Evolutionary conservation across 2,329 filamentous ascomycete species (phyloP), one percentile per base, ranked within the genome.

Genomic region (Colletotrichum coccodes): DNA sequence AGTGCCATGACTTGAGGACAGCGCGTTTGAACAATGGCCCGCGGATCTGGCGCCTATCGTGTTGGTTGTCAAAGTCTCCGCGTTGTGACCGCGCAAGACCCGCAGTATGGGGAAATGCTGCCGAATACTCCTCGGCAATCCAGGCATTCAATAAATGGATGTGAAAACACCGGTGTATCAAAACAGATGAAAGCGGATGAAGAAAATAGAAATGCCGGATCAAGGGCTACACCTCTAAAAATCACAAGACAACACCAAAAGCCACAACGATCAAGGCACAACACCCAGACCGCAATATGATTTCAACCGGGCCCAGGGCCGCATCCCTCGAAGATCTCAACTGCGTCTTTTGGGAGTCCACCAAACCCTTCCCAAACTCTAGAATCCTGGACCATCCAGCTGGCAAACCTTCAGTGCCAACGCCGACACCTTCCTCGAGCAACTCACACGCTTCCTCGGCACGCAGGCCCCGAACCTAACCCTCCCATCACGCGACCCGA

Each of bases 331-430:
- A 60, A n/a, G 58, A 71, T 18, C 34, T 61, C 38, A 72, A 72
- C 50, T 56, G 63, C 23, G 40, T 50, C 47, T 70, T 71, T 26
- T 72, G 64, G 67, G 58, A 71, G 71, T 70, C 40, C 14, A 67
- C 49, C 14, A 23, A 18, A 14, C 23, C 26, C 34, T 8, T n/a
- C 12, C 12, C 11, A 6, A 11, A 3, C 2, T 1, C 40, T 12
- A 12, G 6, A 14, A 6, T n/a, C 12, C 7, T 64, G n/a, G n/a
- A 1, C 28, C 44, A 4, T 16, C 4, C 3, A 3, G 3, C 21
- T 30, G 18, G 16, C 23, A 21, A 5, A 46, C 6, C 28, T 18
- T 28, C 40, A 72, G 71, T 30, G 38, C 58, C 18, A 64, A 71
- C 14, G 71, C 68, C 16, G 52, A 64, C 34, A 40, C 59, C 3